Evolutionary conservation across 2,329 filamentous ascomycete species (phyloP), one percentile per base, ranked within the genome.

Genomic region (Colletotrichum tropicicola): DNA sequence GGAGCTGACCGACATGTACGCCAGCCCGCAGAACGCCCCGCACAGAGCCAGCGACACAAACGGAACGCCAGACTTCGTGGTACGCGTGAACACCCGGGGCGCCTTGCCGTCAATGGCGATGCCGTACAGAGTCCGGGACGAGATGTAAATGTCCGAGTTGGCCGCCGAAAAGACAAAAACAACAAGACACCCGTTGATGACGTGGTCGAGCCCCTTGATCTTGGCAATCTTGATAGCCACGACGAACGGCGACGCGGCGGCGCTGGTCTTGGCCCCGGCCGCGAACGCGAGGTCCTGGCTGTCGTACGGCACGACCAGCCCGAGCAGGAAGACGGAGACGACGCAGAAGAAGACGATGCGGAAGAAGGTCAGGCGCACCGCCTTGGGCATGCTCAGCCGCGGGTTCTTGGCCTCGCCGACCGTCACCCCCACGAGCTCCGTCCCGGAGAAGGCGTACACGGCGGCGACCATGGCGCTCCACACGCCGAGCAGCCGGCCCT

Each of bases 291-390:
- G 78, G 7, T 68, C 19, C 0, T 68, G 37, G 57, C 76, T 75
- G 75, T 91, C 79, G 79, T 90, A 91, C 0, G 89, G 87, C 1
- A 92, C 86, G 12, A 90, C 80, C 80, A 91, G 90, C 60, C 90
- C 90, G 6, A 92, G 78, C 45, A 91, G 83, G 45, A 92, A 79
- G 15, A 92, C 88, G 7, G 85, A 87, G 27, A 89, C 74, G 60
- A 89, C 82, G 77, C 92, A 92, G 79, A 92, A 92, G 75, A 91
- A 82, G 65, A 90, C 75, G 71, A 92, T 92, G 19, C 90, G 89
- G 77, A 85, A 89, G 74, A 92, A 90, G 39, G 89, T 91, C 59
- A 91, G 82, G 71, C 87, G 89, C 76, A 91, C 90, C 25, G 89
- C 90, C 45, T 85, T 82, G 2, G 89, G 89, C 60, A 92, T 89